Percentiles rank a stretch among this genome's conserved stretches.
Evolutionary conservation across 345 rosid genomes (phyloP).

Genomic region (Lepidium africanum): DNA sequence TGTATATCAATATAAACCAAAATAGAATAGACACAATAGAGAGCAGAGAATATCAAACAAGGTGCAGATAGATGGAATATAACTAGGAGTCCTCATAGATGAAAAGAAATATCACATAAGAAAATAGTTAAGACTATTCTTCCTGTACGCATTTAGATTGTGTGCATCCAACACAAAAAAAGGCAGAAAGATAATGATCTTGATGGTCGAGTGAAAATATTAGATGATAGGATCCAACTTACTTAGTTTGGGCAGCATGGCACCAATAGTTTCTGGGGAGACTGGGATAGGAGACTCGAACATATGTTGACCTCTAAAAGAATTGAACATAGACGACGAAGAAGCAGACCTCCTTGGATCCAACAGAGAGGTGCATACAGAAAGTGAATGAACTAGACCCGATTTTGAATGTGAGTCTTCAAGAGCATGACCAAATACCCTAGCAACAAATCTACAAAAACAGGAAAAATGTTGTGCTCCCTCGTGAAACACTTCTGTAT

Average conservation of each 20-base stretch:
- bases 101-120: background rate
- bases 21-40: background rate
- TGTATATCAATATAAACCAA: background rate
- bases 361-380: constrained; percentile 91
- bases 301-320: constrained; percentile 75
- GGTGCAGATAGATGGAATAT: background rate
- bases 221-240: constrained; percentile 28
- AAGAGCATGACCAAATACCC: constrained; percentile 90
- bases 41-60: background rate
- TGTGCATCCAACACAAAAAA: constrained; percentile 8
- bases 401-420: constrained; percentile 88
- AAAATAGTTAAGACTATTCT: background rate
- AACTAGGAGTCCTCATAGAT: background rate
- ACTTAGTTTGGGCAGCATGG: constrained; percentile 98
- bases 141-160: background rate
- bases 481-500: background rate
- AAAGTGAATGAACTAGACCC: constrained; percentile 85
- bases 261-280: constrained; percentile 73
- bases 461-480: background rate
- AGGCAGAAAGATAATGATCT: background rate
- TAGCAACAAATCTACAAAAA: constrained; percentile 68
- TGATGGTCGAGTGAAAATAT: constrained; percentile 5
- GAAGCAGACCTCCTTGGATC: constrained; percentile 82
- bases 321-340: constrained; percentile 63
- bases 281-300: constrained; percentile 69